Percentiles rank a stretch among this genome's conserved stretches.
Conservation (phyloP, 2,329 filamentous ascomycete species). For the Juglanconis juglandina region DNA sequence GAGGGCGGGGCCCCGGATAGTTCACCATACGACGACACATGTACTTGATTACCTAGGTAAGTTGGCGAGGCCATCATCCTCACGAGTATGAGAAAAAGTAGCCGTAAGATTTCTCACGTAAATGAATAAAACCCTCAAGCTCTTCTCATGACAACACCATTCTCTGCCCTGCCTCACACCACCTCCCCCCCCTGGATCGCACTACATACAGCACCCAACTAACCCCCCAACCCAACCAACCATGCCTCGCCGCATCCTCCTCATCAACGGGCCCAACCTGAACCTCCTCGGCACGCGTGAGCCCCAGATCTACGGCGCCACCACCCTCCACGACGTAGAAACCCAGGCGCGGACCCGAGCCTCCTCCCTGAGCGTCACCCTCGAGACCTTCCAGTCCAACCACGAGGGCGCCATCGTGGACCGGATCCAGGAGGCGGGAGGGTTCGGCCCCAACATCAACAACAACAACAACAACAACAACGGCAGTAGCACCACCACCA, state of each 20-base stretch:
- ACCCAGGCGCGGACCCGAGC: slow-evolving; percentile 47
- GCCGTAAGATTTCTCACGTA: no score
- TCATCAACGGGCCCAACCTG: slow-evolving; percentile 80
- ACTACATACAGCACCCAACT: not conserved
- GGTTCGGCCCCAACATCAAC: slow-evolving; percentile 19
- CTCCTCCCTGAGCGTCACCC: slow-evolving; percentile 38
- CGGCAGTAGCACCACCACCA: not conserved
- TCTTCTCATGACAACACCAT: not conserved
- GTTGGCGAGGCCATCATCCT: no score
- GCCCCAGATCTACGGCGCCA: slow-evolving; percentile 68
- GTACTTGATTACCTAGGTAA: no score
- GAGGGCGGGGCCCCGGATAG: no score
- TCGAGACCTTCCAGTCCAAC: slow-evolving; percentile 70
- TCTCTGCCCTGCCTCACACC: not conserved
- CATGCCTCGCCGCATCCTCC: slow-evolving; percentile 53
- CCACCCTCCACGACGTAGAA: slow-evolving; percentile 63
- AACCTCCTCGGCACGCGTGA: slow-evolving; percentile 76
- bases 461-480: no score
- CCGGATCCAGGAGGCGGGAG: slow-evolving; percentile 65
- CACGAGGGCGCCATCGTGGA: slow-evolving; percentile 73
- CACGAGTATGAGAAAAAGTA: no score
- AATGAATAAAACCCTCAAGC: no score
- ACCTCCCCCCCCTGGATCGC: no score
- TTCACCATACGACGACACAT: no score
- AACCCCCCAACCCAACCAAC: slow-evolving; percentile 20